phyloP scores from a whole-genome alignment of 768 basidiomycete genomes.

The Lyophyllum shimeji region DNA sequence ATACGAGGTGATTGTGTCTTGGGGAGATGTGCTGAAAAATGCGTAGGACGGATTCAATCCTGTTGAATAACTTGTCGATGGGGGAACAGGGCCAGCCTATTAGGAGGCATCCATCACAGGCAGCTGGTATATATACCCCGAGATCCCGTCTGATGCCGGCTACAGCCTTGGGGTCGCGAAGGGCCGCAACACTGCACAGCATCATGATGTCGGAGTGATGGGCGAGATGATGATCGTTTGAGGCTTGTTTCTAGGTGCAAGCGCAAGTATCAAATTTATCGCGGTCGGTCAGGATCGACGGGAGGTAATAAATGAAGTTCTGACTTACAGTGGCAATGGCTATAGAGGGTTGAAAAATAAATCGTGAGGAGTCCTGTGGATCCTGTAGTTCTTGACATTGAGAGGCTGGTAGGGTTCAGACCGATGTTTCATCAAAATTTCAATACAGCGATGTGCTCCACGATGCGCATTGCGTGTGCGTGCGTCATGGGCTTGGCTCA shows the following conservation, averaged over 20 bases:
- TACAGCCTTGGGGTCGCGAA: constrained; percentile 13
- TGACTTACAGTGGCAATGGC: no score
- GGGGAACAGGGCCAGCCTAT: constrained; percentile 50
- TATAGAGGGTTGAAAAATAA: no score
- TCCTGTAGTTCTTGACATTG: no score
- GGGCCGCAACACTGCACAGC: constrained; percentile 6
- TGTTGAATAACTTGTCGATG: constrained; percentile 12
- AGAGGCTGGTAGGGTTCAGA: no score
- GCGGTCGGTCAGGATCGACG: not conserved
- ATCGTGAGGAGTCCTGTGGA: no score
- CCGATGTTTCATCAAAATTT: constrained; percentile 1
- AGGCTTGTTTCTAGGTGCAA: constrained; percentile 17
- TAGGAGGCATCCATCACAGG: constrained; percentile 13
- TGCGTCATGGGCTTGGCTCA: no score
- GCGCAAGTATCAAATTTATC: not conserved
- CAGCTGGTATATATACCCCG: constrained; percentile 32
- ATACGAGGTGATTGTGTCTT: constrained; percentile 12
- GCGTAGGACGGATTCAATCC: constrained; percentile 18
- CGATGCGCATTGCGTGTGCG: not conserved
- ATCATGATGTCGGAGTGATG: constrained; percentile 13
- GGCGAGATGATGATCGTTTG: constrained; percentile 9
- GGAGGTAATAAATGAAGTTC: not conserved
- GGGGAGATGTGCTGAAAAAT: constrained; percentile 4
- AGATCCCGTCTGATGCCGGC: constrained; percentile 11
- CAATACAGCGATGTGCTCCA: not conserved